Evolutionary conservation across 495 filamentous ascomycete genomes (phyloP).

Genomic region (Trichodelitschia bisporula): DNA sequence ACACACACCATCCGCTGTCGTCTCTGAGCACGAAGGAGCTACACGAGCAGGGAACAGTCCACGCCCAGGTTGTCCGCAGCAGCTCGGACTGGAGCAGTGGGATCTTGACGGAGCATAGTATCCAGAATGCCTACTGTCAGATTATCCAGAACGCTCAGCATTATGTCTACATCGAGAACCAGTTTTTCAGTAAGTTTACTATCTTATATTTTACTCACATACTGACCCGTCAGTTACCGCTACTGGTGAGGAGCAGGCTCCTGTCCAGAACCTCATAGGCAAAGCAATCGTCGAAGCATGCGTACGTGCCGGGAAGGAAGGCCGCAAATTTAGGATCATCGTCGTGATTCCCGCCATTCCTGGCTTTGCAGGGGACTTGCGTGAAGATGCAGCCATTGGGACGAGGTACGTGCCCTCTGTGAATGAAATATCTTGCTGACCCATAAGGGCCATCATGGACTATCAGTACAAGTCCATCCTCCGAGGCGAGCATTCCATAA

Average conservation of each 20-base stretch:
- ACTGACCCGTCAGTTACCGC: slow-evolving; percentile 35
- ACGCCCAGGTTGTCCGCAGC: slow-evolving; percentile 65
- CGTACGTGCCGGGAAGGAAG: slow-evolving; percentile 55
- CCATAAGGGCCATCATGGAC: slow-evolving; percentile 62
- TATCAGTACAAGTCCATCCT: slow-evolving; percentile 94
- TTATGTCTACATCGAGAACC: slow-evolving; percentile 93
- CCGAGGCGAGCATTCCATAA: slow-evolving; percentile 76
- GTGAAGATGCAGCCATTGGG: slow-evolving; percentile 57
- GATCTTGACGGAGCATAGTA: slow-evolving; percentile 68
- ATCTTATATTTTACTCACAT: background rate
- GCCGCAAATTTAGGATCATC: slow-evolving; percentile 76
- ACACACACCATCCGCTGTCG: slow-evolving; percentile 54
- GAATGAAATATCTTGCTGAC: background rate
- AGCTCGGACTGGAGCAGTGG: slow-evolving; percentile 92
- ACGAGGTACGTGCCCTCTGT: slow-evolving; percentile 24
- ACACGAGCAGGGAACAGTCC: slow-evolving; percentile 41
- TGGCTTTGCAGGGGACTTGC: slow-evolving; percentile 77
- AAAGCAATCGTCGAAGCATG: slow-evolving; percentile 74
- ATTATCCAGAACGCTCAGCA: slow-evolving; percentile 66
- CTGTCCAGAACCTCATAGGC: slow-evolving; percentile 73
- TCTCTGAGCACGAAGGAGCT: slow-evolving; percentile 28
- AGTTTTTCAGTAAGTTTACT: slow-evolving; percentile 50
- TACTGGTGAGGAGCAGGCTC: slow-evolving; percentile 63
- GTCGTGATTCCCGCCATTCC: slow-evolving; percentile 75
- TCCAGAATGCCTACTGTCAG: slow-evolving; percentile 78